Base-by-base conservation (phyloP, 2,329 filamentous ascomycete species). In the Fusarium ramigenum region DNA sequence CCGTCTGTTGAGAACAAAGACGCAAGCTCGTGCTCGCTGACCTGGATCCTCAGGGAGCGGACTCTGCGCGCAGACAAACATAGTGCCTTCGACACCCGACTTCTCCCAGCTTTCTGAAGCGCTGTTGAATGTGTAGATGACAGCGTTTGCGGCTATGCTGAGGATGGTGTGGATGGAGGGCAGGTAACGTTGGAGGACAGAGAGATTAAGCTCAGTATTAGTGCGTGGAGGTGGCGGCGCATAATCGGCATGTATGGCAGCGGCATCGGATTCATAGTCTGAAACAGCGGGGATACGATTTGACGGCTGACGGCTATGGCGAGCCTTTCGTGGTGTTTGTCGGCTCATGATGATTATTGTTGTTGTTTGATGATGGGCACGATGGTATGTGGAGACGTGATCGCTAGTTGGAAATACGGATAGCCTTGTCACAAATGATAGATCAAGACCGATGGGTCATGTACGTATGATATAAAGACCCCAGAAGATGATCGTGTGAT, bases 121-220 rank as follows among this genome's bases (percentile, higher is more conserved):
- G 52, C 89, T 86, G 70, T 87, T 89, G 84, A 97, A 96, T 53
- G 88, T 89, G 85, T 98, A 98, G 74, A 98, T 88, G 40, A 96
- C 93, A 32, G 93, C 93, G 78, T 96, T 97, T 37, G 93, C 92
- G 10, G 94, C 94, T 75, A 96, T 92, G 71, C 93, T 92, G 72
- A 94, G 86, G 79, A 98, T 94, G 59, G 87, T 85, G 66, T 86
- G 86, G 73, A 98, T 90, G 65, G 89, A 88, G 37, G 94, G 93
- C 66, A 94, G 89, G 84, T 97, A 93, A 75, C 94, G 93, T 66
- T 89, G 91, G 40, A 98, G 87, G 43, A 98, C 96, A 54, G 90
- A 87, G 74, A 97, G 87, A 85, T 98, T 98, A 79, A 98, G 91
- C 75, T 97, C 92, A 62, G 92, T 93, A 82, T 95, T 96, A 71